These are phyloP conservation scores for Urostyla sp. DNA, from an alignment of 73 alveolate genomes.

Conservation along the genomic window DNA sequence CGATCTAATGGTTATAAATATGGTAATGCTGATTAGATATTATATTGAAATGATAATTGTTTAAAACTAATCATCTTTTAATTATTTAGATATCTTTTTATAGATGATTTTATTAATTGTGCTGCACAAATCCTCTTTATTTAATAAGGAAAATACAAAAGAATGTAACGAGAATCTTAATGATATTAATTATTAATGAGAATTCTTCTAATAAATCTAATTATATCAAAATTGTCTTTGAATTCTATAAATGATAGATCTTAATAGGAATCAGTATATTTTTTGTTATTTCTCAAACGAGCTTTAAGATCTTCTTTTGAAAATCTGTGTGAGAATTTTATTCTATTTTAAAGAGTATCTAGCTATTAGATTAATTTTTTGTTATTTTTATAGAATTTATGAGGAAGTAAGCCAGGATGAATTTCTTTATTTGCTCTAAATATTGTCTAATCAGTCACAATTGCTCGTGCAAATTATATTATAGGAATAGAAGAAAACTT, in stretches of 20 bases:
- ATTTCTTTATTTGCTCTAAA: constrained; percentile 19
- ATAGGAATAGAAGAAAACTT: neutral
- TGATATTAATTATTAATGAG: neutral
- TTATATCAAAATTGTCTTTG: neutral
- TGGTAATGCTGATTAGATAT: neutral
- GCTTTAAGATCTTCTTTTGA: constrained; percentile 8
- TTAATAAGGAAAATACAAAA: constrained; percentile 1
- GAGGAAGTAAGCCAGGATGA: constrained; percentile 15
- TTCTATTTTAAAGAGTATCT: constrained; percentile 10
- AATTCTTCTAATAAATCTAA: neutral
- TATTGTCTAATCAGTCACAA: neutral
- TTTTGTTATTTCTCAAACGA: constrained; percentile 28
- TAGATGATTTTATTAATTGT: neutral
- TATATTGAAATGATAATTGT: neutral
- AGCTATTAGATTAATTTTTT: neutral
- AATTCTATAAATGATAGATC: constrained; percentile 25
- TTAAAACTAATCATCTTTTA: neutral
- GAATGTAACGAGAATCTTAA: neutral
- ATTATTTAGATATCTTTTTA: neutral
- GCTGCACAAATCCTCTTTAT: constrained; percentile 2
- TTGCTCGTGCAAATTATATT: neutral
- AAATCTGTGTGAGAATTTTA: neutral
- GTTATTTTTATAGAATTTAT: constrained; percentile 16
- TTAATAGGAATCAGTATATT: constrained; percentile 27
- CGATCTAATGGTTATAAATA: neutral